Base-by-base conservation (phyloP, 371 early-diverging fungal species). In the Lichtheimia hyalospora region DNA sequence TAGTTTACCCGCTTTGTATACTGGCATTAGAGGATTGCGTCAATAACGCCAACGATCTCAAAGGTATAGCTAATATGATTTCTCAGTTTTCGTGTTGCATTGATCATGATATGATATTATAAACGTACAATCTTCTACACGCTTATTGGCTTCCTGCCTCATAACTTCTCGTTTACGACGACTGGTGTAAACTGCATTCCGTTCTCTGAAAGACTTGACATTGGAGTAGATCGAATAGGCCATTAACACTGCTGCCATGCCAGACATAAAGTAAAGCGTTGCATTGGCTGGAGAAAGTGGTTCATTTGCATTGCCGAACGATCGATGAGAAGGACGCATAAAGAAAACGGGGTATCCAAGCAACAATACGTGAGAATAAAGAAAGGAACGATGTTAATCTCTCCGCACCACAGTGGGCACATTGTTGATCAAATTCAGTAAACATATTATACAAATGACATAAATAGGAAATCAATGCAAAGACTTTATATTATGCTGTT, bases 1-100 rank as follows among this genome's bases (percentile, higher is more conserved):
- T 8, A 51, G n/a, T n/a, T 34, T 63, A 90, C 90, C 89, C 85
- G 63, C 85, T 85, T 55, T 87, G 83, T n/a, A 89, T 73, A n/a
- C 78, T 81, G 20, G 84, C 77, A 71, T 86, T 84, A 34, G 77
- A 75, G 5, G 87, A 88, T 44, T 85, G 81, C 0, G 81, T 83
- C 40, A 91, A 66, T 52, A 85, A 82, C 0, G 81, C 87, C 49
- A 91, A 64, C 10, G 87, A 75, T 20, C 79, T 75, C 23, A 84
- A 64, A 48, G 73, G 70, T 44, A 85, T 83, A 49, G 79, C 85
- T 84, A 57, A 20, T 34, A 34, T 34, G 1, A 34, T 34, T 10
- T 34, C 34, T 34, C 13, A 58, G n/a, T 16, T 18, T 4, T 27
- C 12, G 48, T 12, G 25, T 8, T 8, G 20, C 15, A 46, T 21